phyloP scores from a whole-genome alignment of 78 protist species.

The Fonticula alba region DNA sequence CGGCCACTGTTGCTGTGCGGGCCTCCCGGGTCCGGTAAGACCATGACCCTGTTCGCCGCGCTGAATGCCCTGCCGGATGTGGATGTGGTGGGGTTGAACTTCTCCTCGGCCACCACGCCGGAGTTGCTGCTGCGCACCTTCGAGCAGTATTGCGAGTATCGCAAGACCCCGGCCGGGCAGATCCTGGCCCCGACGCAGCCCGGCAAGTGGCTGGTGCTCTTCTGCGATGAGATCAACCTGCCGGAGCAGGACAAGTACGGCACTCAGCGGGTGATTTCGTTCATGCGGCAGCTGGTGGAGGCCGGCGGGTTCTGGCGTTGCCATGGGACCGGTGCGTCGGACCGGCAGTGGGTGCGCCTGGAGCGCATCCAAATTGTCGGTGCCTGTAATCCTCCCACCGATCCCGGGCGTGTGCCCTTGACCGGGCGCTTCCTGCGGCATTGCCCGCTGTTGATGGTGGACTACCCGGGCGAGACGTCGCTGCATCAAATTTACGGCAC shows the following conservation, averaged over 20 bases:
- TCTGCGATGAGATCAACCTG: conserved; percentile 91
- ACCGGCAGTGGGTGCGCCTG: conserved; percentile 41
- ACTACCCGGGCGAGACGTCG: conserved; percentile 80
- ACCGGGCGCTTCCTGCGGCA: conserved; percentile 69
- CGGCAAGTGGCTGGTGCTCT: conserved; percentile 70
- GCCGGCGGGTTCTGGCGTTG: conserved; percentile 84
- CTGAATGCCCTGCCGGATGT: conserved; percentile 45
- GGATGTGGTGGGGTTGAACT: conserved; percentile 76
- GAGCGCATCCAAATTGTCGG: conserved; percentile 74
- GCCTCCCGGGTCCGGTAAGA: conserved; percentile 82
- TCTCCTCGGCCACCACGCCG: conserved; percentile 69
- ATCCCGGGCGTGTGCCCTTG: conserved; percentile 88
- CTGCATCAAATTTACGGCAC: conserved; percentile 88
- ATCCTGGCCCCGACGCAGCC: conserved; percentile 15
- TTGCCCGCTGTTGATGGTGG: conserved; percentile 81
- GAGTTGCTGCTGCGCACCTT: conserved; percentile 59
- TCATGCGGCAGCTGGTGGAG: conserved; percentile 81
- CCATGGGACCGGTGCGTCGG: conserved; percentile 7
- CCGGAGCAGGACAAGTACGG: conserved; percentile 86
- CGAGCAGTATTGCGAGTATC: conserved; percentile 53
- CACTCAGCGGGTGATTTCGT: conserved; percentile 81
- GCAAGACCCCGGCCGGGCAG: conserved; percentile 50
- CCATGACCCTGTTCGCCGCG: conserved; percentile 77
- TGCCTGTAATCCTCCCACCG: conserved; percentile 97
- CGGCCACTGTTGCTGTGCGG: conserved; percentile 86